Percentiles rank a stretch among this genome's conserved stretches.
Evolutionary conservation across 1,139 yeast species (phyloP).

Genomic region (Candida pseudoviswanathii): DNA sequence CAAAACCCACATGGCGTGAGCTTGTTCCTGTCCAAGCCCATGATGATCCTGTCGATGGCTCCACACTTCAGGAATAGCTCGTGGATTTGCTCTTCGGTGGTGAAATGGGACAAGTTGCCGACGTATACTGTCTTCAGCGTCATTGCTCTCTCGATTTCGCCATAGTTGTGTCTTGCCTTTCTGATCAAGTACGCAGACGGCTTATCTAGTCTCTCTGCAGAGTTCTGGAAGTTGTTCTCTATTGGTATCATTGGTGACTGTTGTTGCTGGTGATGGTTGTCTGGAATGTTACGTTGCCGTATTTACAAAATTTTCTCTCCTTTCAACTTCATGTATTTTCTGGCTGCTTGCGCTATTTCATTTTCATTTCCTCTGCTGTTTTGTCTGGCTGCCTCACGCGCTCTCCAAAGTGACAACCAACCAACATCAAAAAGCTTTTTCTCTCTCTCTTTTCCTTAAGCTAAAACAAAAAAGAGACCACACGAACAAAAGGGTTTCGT

Average conservation of each 20-base stretch:
- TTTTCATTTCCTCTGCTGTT: not conserved
- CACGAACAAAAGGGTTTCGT: not conserved
- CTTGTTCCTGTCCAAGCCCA: slow-evolving; percentile 90
- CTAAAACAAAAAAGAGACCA: not conserved
- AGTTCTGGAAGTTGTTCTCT: slow-evolving; percentile 55
- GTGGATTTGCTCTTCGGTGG: slow-evolving; percentile 91
- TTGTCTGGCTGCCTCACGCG: not conserved
- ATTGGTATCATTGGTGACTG: slow-evolving; percentile 47
- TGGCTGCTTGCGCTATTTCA: not conserved
- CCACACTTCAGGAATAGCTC: slow-evolving; percentile 86
- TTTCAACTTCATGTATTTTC: not conserved
- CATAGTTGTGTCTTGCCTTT: slow-evolving; percentile 64
- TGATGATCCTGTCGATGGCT: slow-evolving; percentile 70
- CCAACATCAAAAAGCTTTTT: not conserved
- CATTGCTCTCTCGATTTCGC: slow-evolving; percentile 64
- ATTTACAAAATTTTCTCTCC: too few relatives aligned
- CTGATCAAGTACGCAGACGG: slow-evolving; percentile 77
- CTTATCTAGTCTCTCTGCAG: slow-evolving; percentile 68
- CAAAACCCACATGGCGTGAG: slow-evolving; percentile 96
- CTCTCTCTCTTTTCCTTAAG: not conserved
- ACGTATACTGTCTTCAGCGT: slow-evolving; percentile 78
- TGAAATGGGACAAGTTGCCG: slow-evolving; percentile 80
- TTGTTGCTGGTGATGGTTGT: not conserved
- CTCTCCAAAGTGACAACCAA: not conserved
- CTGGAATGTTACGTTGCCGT: not conserved